These are phyloP conservation scores for Huntiella savannae DNA, from an alignment of 2,329 filamentous ascomycete species.

Conservation along the genomic window DNA sequence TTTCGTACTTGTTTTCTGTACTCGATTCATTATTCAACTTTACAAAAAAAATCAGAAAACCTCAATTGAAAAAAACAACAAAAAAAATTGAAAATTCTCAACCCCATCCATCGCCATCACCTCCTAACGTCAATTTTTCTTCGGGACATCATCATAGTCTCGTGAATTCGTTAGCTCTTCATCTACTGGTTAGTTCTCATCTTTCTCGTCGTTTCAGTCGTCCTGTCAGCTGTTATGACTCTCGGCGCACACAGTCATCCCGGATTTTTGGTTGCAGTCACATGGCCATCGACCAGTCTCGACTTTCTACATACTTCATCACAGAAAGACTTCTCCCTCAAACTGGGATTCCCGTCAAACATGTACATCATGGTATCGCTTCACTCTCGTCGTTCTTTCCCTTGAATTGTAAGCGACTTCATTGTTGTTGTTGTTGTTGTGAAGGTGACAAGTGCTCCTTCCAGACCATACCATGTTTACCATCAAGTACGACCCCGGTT, in stretches of 20 bases:
- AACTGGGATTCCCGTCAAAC: no score
- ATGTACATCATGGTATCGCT: no score
- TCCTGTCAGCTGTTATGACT: not conserved
- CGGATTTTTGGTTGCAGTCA: not conserved
- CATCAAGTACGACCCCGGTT: no score
- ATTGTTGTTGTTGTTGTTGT: no score
- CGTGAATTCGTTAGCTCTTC: conserved; percentile 4
- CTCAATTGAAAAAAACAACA: conserved; percentile 24
- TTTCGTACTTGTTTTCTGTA: conserved; percentile 40
- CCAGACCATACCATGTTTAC: no score
- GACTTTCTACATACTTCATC: no score
- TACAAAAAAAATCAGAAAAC: conserved; percentile 12
- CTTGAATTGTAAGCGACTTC: no score
- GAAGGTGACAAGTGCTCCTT: no score
- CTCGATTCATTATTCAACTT: conserved; percentile 29
- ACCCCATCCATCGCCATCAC: conserved; percentile 26
- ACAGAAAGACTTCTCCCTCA: no score
- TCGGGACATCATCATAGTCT: conserved; percentile 10
- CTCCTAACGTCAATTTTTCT: conserved; percentile 2
- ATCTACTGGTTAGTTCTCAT: not conserved
- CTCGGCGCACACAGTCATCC: not conserved
- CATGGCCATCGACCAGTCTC: no score
- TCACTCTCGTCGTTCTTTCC: no score
- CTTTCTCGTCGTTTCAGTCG: not conserved
- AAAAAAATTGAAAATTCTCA: conserved; percentile 41